Conservation (phyloP, 1,284 basidiomycete genomes). For the Golubevia sp. region DNA sequence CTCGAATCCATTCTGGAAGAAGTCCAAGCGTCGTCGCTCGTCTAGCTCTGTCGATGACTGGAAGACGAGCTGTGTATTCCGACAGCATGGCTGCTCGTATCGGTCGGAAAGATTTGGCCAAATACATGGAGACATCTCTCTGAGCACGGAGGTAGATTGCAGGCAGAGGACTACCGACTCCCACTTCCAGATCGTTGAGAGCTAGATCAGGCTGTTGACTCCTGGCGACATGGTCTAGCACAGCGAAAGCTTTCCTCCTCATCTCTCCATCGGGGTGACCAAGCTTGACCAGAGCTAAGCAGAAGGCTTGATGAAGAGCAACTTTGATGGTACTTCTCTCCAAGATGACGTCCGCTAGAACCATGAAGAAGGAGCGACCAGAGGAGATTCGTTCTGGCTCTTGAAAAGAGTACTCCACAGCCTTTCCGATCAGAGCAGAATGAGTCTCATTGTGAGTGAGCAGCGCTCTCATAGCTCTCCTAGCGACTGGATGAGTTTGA, state of each 20-base stretch:
- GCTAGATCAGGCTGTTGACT: conserved; percentile 66
- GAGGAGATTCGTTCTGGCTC: conserved; percentile 64
- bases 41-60: conserved; percentile 65
- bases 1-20: conserved; percentile 41
- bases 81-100: conserved; percentile 73
- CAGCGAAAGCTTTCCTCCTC: conserved; percentile 77
- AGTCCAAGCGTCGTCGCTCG: conserved; percentile 38
- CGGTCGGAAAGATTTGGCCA: conserved; percentile 79
- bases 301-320: conserved; percentile 76
- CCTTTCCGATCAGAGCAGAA: conserved; percentile 71
- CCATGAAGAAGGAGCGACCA: conserved; percentile 73
- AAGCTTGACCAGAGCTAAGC: conserved; percentile 81
- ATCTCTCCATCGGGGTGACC: conserved; percentile 74
- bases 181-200: conserved; percentile 76
- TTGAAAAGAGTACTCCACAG: conserved; percentile 75
- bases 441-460: conserved; percentile 71
- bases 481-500: conserved; percentile 62
- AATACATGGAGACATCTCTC: conserved; percentile 74
- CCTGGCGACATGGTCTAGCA: conserved; percentile 72
- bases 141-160: conserved; percentile 82
- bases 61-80: conserved; percentile 76
- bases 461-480: conserved; percentile 76
- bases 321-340: conserved; percentile 69
- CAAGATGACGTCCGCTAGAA: conserved; percentile 76
- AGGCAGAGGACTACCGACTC: conserved; percentile 75